These are phyloP conservation scores for Crucihimalaya himalaica DNA, from an alignment of 345 rosid species.

Conservation along the genomic window DNA sequence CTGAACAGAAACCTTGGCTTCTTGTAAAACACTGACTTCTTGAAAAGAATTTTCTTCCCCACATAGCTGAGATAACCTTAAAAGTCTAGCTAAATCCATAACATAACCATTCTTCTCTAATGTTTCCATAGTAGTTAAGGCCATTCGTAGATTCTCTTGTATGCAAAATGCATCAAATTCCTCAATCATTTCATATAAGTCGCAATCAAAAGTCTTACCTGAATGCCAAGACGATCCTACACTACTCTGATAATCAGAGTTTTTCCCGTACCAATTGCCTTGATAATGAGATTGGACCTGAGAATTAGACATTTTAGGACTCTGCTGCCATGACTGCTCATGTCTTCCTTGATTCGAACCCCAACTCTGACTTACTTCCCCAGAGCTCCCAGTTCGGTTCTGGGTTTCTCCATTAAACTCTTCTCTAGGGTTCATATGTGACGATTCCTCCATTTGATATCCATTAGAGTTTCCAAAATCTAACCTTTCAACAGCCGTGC, in stretches of 20 bases:
- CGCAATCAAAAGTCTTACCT: constrained; percentile 32
- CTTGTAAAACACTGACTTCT: constrained; percentile 54
- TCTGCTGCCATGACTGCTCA: constrained; percentile 15
- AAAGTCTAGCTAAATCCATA: constrained; percentile 51
- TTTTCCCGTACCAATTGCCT: constrained; percentile 24
- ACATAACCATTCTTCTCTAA: constrained; percentile 46
- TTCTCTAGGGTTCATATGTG: constrained; percentile 31
- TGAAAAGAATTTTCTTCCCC: constrained; percentile 52
- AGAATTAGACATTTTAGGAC: not conserved
- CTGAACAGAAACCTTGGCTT: constrained; percentile 46
- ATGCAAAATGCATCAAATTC: constrained; percentile 55
- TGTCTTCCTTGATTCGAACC: not conserved
- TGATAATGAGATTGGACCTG: constrained; percentile 9
- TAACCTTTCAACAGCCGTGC: constrained; percentile 56
- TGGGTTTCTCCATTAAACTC: constrained; percentile 2
- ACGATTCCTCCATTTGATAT: not conserved
- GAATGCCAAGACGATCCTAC: constrained; percentile 28
- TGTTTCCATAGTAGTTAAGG: constrained; percentile 45
- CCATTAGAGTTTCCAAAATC: constrained; percentile 40
- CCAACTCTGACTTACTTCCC: constrained; percentile 20
- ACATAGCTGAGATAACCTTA: constrained; percentile 55
- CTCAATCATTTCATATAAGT: constrained; percentile 26
- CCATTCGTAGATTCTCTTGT: constrained; percentile 58
- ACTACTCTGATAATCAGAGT: constrained; percentile 12
- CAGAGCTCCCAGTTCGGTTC: not conserved